Percentiles rank a stretch among this genome's conserved stretches.
Conservation (phyloP, 441 rosid genomes). For the Aquilaria agallochum region DNA sequence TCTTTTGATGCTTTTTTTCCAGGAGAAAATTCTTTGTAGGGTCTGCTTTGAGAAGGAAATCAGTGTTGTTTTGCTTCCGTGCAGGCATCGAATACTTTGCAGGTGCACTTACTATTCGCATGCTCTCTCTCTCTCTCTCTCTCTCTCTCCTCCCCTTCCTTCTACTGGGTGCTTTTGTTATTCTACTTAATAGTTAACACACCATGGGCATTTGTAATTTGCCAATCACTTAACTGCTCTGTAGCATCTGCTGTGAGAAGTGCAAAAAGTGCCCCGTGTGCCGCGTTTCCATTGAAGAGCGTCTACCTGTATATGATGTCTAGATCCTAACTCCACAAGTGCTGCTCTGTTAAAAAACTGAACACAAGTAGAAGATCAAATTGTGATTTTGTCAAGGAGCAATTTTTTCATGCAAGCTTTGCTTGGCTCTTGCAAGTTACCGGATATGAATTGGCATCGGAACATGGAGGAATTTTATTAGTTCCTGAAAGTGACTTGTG, state of each 20-base stretch:
- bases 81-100: constrained; percentile 93
- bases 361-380: too few relatives aligned
- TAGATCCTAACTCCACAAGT: constrained; percentile 32
- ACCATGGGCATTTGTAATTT: not conserved
- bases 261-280: constrained; percentile 94
- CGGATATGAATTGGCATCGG: too few relatives aligned
- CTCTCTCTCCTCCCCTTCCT: too few relatives aligned
- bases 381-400: too few relatives aligned
- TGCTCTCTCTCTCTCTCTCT: not conserved
- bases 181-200: not conserved
- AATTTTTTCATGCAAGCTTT: too few relatives aligned
- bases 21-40: constrained; percentile 95
- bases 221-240: constrained; percentile 20
- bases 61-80: constrained; percentile 86
- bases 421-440: too few relatives aligned
- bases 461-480: too few relatives aligned
- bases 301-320: constrained; percentile 86
- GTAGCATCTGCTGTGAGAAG: constrained; percentile 85
- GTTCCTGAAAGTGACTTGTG: too few relatives aligned
- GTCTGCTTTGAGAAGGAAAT: constrained; percentile 93
- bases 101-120: constrained; percentile 38
- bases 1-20: constrained; percentile 14
- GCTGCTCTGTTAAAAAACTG: constrained; percentile 10
- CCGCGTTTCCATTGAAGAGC: constrained; percentile 68
- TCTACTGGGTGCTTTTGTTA: not conserved